Percentiles rank a stretch among this genome's conserved stretches.
These are phyloP conservation scores for Fusarium continuum DNA, from an alignment of 2,329 filamentous ascomycete species.

Conservation along the genomic window DNA sequence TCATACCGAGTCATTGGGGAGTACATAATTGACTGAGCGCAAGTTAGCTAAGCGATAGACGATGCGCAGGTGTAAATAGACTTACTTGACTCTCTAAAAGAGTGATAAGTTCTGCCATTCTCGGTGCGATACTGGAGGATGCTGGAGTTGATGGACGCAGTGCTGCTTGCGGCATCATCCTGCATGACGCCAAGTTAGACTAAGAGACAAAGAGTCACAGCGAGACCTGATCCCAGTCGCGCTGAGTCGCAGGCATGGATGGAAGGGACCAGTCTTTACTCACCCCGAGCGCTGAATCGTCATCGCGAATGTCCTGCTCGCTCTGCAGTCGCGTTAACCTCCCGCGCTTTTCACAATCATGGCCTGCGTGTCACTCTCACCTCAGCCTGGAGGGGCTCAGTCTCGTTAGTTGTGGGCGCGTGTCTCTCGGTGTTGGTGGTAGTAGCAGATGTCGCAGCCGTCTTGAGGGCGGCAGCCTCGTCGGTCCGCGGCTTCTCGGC, in stretches of 20 bases:
- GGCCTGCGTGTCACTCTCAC: too few species aligned
- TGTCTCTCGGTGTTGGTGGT: not conserved
- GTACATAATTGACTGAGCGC: slow-evolving; percentile 38
- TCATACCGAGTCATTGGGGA: slow-evolving; percentile 46
- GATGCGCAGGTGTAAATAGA: fast-evolving
- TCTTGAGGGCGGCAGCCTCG: not conserved
- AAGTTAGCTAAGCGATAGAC: not conserved
- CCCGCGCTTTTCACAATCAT: too few species aligned
- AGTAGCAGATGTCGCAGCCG: not conserved
- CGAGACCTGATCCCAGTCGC: not conserved
- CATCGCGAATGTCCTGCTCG: slow-evolving; percentile 19
- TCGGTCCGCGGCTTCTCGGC: not conserved
- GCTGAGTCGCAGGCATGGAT: not conserved
- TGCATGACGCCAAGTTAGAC: slow-evolving; percentile 9
- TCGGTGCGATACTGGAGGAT: slow-evolving; percentile 50
- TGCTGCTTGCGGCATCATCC: slow-evolving; percentile 44
- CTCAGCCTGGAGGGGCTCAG: slow-evolving; percentile 25
- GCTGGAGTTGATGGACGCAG: slow-evolving; percentile 48
- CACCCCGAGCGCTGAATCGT: slow-evolving; percentile 41
- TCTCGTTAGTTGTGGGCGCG: slow-evolving; percentile 7
- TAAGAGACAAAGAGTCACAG: not conserved
- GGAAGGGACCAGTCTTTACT: not conserved
- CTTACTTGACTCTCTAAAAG: slow-evolving; percentile 46
- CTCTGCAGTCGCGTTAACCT: not conserved
- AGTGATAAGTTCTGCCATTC: slow-evolving; percentile 52